Conservation (phyloP, 2,329 filamentous ascomycete genomes). For the Cladosporium phlei region DNA sequence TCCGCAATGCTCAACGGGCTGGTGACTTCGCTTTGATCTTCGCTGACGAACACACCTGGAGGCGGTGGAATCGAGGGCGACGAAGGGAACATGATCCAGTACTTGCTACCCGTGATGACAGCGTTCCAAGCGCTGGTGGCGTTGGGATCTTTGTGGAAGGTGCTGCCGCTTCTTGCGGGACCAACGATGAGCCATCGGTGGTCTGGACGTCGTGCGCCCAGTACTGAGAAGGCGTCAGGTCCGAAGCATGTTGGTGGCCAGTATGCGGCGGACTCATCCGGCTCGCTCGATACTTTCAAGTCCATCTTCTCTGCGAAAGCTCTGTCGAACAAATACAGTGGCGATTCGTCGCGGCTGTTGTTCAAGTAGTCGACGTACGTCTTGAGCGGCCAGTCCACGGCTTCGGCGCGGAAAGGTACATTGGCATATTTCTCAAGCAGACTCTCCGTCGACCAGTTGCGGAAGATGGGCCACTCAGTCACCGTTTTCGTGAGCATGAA, state of each 20-base stretch:
- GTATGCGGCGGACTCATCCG: constrained; percentile 55
- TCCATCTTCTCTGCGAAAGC: constrained; percentile 82
- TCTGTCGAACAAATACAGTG: constrained; percentile 87
- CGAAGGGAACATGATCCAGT: constrained; percentile 98
- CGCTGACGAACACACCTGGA: constrained; percentile 83
- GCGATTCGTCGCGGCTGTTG: constrained; percentile 76
- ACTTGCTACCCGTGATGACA: constrained; percentile 82
- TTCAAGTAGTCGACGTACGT: constrained; percentile 80
- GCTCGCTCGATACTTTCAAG: constrained; percentile 48
- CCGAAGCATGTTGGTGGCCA: constrained; percentile 81
- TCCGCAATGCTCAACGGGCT: constrained; percentile 94
- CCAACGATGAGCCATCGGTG: constrained; percentile 91
- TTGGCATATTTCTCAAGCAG: constrained; percentile 62
- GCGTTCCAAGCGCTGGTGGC: constrained; percentile 86
- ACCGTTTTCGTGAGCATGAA: constrained; percentile 84
- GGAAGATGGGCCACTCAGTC: constrained; percentile 72
- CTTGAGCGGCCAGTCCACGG: constrained; percentile 84
- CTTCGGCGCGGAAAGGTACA: constrained; percentile 78
- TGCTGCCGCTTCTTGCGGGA: constrained; percentile 80
- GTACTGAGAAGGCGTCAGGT: constrained; percentile 73
- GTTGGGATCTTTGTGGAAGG: constrained; percentile 82
- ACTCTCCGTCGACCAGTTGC: constrained; percentile 66
- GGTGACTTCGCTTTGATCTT: constrained; percentile 88
- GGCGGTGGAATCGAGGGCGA: constrained; percentile 59
- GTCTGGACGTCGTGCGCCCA: constrained; percentile 75